Evolutionary conservation across 2,329 filamentous ascomycete species (phyloP).

Genomic region (Penicillium brevicompactum): DNA sequence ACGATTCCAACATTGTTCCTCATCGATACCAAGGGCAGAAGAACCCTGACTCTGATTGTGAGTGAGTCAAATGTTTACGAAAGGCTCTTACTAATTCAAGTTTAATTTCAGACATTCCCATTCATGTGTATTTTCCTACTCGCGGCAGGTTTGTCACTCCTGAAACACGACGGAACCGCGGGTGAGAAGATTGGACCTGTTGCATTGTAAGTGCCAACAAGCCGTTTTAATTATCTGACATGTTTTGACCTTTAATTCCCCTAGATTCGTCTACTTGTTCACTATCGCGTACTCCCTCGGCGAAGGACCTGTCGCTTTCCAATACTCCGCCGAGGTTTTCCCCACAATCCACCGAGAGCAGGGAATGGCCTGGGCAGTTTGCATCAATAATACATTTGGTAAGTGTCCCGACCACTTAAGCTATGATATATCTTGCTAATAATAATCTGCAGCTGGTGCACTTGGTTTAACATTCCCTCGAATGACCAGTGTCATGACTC

Average conservation of each 20-base stretch:
- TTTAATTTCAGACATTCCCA: conserved; percentile 63
- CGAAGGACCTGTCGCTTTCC: conserved; percentile 57
- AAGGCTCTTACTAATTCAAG: background rate
- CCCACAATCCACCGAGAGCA: conserved; percentile 54
- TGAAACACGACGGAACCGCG: conserved; percentile 42
- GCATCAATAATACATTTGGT: conserved; percentile 32
- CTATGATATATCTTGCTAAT: conserved; percentile 7
- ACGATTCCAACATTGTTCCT: conserved; percentile 64
- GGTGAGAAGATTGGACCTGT: conserved; percentile 35
- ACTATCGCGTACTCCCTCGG: conserved; percentile 63
- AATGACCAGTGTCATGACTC: conserved; percentile 48
- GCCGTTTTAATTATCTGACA: background rate
- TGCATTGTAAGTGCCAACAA: conserved; percentile 15
- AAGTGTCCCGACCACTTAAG: background rate
- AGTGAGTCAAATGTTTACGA: background rate
- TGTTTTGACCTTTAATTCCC: conserved; percentile 26
- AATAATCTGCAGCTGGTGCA: conserved; percentile 41
- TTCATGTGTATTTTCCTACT: conserved; percentile 66
- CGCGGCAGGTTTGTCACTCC: conserved; percentile 59
- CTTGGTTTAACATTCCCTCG: conserved; percentile 51
- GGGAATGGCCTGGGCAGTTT: conserved; percentile 33
- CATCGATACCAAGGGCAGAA: conserved; percentile 67
- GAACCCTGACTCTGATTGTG: conserved; percentile 47
- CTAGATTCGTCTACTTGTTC: conserved; percentile 65
- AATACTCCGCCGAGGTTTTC: conserved; percentile 58